A percentile compares a stretch with the other conserved stretches of the same genome.
Conservation (phyloP, 148 eudicot species). For the Silene latifolia region DNA sequence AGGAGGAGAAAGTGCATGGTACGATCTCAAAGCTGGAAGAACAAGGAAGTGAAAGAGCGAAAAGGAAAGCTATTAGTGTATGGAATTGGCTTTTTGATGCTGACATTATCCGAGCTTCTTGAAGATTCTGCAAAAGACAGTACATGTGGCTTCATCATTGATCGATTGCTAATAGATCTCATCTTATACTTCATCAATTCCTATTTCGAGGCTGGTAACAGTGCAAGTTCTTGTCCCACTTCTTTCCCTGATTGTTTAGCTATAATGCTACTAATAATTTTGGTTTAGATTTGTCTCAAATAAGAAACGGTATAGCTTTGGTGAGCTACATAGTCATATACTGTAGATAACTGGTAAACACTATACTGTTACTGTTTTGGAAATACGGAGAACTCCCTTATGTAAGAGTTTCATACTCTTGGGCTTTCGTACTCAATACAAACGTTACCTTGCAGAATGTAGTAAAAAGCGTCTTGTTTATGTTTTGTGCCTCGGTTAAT, state of each 20-base stretch:
- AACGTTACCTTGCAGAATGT: too few species aligned
- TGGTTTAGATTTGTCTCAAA: slow-evolving; percentile 16
- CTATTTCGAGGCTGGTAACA: slow-evolving; percentile 35
- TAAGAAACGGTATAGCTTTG: background rate
- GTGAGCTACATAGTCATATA: background rate
- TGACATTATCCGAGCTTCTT: too few species aligned
- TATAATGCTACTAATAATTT: slow-evolving; percentile 24
- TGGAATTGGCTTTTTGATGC: slow-evolving; percentile 39
- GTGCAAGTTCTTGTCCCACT: background rate
- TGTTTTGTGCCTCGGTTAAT: too few species aligned
- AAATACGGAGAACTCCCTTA: too few species aligned
- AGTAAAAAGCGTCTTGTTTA: too few species aligned
- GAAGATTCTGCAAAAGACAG: background rate
- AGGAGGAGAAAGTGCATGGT: slow-evolving; percentile 48
- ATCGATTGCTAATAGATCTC: background rate
- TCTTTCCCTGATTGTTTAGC: slow-evolving; percentile 10
- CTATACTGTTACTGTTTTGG: too few species aligned
- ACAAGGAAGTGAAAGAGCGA: slow-evolving; percentile 72
- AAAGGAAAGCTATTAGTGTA: slow-evolving; percentile 71
- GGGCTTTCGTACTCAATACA: too few species aligned
- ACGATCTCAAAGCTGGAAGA: slow-evolving; percentile 61
- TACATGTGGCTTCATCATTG: background rate
- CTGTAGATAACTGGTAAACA: too few species aligned
- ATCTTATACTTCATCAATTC: background rate
- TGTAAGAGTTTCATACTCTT: too few species aligned